Conservation (phyloP, 257 asterid genomes). For the Paulownia fortunei region DNA sequence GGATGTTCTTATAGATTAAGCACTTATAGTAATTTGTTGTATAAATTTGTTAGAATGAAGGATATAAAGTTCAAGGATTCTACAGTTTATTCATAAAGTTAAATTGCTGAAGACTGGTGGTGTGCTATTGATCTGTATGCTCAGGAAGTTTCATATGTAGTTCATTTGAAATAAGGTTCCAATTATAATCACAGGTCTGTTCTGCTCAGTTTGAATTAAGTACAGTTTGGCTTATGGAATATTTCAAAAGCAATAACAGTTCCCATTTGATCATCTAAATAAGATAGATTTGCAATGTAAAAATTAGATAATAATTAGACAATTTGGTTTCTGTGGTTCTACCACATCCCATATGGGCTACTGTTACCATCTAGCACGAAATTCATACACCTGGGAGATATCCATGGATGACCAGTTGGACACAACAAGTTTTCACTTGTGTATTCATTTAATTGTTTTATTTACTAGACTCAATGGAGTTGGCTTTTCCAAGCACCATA, state of each 20-base stretch:
- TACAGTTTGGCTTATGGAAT: not conserved
- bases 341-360: not conserved
- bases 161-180: not conserved
- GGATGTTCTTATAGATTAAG: not conserved
- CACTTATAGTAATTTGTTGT: not conserved
- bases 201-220: not conserved
- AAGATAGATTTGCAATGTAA: not conserved
- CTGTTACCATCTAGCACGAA: not conserved
- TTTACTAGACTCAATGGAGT: not conserved
- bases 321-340: not conserved
- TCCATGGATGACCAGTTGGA: not conserved
- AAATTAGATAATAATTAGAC: not conserved
- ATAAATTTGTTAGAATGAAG: not conserved
- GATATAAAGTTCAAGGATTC: not conserved
- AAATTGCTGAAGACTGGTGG: not conserved
- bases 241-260: not conserved
- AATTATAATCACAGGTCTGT: not conserved
- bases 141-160: not conserved
- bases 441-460: not conserved
- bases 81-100: not conserved
- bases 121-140: conserved; percentile 2
- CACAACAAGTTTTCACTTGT: not conserved
- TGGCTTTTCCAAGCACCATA: not conserved
- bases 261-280: not conserved
- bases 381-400: not conserved